phyloP scores from a whole-genome alignment of 2,329 filamentous ascomycete genomes.

The Fusarium abutilonis region DNA sequence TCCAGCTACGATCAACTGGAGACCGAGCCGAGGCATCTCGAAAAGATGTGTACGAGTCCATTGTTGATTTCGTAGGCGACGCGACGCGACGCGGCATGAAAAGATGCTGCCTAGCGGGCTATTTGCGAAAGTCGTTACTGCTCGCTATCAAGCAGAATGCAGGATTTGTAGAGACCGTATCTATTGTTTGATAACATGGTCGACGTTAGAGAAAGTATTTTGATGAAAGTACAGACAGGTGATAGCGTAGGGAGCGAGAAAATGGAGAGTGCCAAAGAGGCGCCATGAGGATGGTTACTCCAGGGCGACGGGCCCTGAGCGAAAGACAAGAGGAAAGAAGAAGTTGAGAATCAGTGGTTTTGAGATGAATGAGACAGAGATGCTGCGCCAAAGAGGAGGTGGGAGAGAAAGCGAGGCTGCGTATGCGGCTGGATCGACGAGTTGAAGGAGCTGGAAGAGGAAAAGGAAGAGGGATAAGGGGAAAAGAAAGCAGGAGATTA shows the following conservation, averaged over 20 bases:
- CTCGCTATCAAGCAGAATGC: constrained; percentile 39
- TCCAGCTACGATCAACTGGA: constrained; percentile 63
- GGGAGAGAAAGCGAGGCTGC: constrained; percentile 43
- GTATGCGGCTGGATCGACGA: constrained; percentile 38
- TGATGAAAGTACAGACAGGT: constrained; percentile 46
- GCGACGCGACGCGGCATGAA: constrained; percentile 33
- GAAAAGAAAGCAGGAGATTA: constrained; percentile 36
- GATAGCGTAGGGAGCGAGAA: constrained; percentile 40
- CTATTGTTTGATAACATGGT: constrained; percentile 63
- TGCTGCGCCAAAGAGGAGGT: constrained; percentile 32
- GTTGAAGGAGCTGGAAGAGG: constrained; percentile 28
- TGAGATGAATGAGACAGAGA: constrained; percentile 18
- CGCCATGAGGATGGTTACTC: constrained; percentile 37
- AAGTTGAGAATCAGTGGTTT: constrained; percentile 18
- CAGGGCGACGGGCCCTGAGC: constrained; percentile 25
- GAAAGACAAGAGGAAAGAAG: constrained; percentile 23
- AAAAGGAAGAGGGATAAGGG: constrained; percentile 23
- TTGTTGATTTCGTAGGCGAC: constrained; percentile 44
- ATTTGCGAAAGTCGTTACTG: constrained; percentile 12
- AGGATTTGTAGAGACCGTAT: constrained; percentile 46
- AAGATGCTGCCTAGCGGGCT: constrained; percentile 7
- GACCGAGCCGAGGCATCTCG: constrained; percentile 64
- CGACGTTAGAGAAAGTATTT: constrained; percentile 66
- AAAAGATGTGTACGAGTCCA: constrained; percentile 66
- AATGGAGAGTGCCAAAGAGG: constrained; percentile 45